A percentile compares a stretch with the other conserved stretches of the same genome.
Conservation (phyloP, 768 basidiomycete genomes). For the Cyclocybe cylindracea region DNA sequence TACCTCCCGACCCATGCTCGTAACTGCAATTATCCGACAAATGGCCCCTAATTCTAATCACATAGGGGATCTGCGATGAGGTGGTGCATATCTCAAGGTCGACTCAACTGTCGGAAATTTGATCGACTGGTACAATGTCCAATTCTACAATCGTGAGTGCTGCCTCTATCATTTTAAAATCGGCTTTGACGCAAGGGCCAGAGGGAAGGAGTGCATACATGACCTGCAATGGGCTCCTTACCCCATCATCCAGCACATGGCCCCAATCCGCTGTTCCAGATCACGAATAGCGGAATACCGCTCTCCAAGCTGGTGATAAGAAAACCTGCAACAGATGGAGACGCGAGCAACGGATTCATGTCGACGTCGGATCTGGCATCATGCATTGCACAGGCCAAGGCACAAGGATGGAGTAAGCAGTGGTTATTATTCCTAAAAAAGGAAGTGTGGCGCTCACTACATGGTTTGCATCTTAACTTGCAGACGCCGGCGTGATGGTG, state of each 20-base stretch:
- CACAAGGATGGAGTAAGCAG: slow-evolving; percentile 65
- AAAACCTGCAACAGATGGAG: slow-evolving; percentile 57
- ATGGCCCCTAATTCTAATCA: not conserved
- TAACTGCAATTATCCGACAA: slow-evolving; percentile 23
- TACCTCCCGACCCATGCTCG: slow-evolving; percentile 60
- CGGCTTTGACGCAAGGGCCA: slow-evolving; percentile 21
- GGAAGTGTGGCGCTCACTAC: not conserved
- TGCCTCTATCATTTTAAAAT: too few species aligned
- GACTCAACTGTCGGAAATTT: slow-evolving; percentile 50
- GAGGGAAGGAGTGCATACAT: slow-evolving; percentile 67
- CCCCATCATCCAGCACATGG: slow-evolving; percentile 58
- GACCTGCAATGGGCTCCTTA: slow-evolving; percentile 60
- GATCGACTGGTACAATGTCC: slow-evolving; percentile 67
- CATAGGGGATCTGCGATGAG: slow-evolving; percentile 16
- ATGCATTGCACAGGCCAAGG: slow-evolving; percentile 62
- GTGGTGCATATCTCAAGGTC: slow-evolving; percentile 60
- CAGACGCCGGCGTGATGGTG: slow-evolving; percentile 39
- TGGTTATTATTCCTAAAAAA: not conserved
- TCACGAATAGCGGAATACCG: slow-evolving; percentile 56
- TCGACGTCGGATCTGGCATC: slow-evolving; percentile 51
- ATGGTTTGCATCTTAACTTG: not conserved
- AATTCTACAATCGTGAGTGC: slow-evolving; percentile 49
- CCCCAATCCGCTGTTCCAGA: slow-evolving; percentile 62
- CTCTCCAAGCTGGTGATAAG: slow-evolving; percentile 73
- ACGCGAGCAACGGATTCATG: slow-evolving; percentile 66